Evolutionary conservation across 768 basidiomycete species (phyloP).

Genomic region (Macrolepiota albuminosa): DNA sequence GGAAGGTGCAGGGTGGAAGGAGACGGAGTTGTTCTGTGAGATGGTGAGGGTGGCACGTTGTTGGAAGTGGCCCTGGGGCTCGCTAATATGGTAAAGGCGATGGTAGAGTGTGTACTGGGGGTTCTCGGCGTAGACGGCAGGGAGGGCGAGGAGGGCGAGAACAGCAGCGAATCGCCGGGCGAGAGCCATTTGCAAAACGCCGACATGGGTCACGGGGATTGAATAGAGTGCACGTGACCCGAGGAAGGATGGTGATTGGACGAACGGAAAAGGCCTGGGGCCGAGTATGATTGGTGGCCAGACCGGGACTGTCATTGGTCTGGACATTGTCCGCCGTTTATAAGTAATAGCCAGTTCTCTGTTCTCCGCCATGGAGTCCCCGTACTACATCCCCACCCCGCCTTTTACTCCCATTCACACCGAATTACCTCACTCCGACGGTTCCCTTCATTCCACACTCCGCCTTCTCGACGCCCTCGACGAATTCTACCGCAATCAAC

Average conservation of each 20-base stretch:
- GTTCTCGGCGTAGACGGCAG: conserved; percentile 9
- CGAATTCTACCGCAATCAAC: conserved; percentile 65
- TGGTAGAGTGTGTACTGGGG: conserved; percentile 37
- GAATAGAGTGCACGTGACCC: conserved; percentile 7
- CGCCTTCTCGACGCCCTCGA: conserved; percentile 61
- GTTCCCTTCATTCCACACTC: conserved; percentile 42
- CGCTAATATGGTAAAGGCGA: conserved; percentile 46
- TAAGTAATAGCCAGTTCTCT: conserved; percentile 9
- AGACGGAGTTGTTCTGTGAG: conserved; percentile 25
- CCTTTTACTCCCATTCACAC: conserved; percentile 30
- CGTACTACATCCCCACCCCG: conserved; percentile 20
- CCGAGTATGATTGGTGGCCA: conserved; percentile 3
- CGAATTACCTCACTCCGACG: conserved; percentile 19
- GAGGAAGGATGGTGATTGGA: conserved; percentile 11
- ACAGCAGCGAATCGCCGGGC: background rate
- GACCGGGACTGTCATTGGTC: conserved; percentile 18
- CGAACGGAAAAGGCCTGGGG: conserved; percentile 3
- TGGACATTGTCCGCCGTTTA: conserved; percentile 12
- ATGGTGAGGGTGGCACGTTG: conserved; percentile 39
- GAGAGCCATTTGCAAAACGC: conserved; percentile 3
- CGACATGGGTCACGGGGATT: conserved; percentile 4
- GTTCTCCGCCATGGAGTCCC: background rate
- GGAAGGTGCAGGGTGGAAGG: conserved; percentile 37
- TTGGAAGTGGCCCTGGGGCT: conserved; percentile 32
- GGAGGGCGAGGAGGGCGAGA: conserved; percentile 10